These are phyloP conservation scores for Pythium vanterpoolii DNA, from an alignment of 352 stramenopile species.

Conservation along the genomic window DNA sequence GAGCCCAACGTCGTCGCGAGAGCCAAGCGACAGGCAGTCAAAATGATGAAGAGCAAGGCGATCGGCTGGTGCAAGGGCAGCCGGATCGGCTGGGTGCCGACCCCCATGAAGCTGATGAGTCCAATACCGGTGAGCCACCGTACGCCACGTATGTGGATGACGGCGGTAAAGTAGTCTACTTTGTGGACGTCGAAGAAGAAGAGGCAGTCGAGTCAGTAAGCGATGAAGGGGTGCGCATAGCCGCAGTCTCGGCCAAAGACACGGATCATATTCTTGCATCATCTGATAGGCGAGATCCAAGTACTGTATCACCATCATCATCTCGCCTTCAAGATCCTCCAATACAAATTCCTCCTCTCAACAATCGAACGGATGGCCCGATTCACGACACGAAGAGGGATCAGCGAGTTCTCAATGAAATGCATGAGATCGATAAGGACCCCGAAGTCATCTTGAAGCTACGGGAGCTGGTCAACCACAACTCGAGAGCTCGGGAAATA, in stretches of 20 bases:
- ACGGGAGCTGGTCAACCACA: conserved; percentile 38
- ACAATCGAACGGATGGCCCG: neutral
- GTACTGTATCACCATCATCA: neutral
- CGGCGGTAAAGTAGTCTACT: conserved; percentile 27
- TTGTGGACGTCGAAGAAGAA: conserved; percentile 27
- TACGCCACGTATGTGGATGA: conserved; percentile 24
- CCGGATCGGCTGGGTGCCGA: neutral
- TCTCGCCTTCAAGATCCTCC: neutral
- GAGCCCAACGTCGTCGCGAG: neutral
- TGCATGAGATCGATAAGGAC: conserved; percentile 28
- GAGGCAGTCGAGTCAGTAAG: neutral
- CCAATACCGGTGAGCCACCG: neutral
- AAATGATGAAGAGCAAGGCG: neutral
- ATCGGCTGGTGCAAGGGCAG: neutral
- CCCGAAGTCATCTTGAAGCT: conserved; percentile 50
- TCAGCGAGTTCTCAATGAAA: neutral
- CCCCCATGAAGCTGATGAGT: neutral
- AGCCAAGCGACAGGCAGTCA: neutral
- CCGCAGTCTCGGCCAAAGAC: neutral
- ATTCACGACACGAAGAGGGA: neutral
- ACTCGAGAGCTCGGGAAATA: conserved; percentile 21
- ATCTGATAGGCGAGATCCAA: neutral
- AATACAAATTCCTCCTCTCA: conserved; percentile 12
- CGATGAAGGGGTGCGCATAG: neutral
- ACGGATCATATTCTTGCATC: neutral